Evolutionary conservation across 768 basidiomycete species (phyloP).

Genomic region (Podaxis pistillaris): DNA sequence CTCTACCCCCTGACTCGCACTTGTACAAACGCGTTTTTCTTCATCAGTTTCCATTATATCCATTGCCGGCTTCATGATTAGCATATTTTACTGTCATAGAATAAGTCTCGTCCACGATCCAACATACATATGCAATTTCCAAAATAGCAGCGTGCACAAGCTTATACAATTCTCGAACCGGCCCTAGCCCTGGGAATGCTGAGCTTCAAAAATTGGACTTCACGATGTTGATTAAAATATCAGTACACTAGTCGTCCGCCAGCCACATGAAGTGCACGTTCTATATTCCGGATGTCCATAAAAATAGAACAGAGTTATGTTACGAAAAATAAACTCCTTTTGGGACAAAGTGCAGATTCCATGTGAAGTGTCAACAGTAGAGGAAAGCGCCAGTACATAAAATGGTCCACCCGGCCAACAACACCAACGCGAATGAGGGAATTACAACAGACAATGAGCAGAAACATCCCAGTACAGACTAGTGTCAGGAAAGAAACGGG

Average conservation of each 20-base stretch:
- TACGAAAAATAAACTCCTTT: not conserved
- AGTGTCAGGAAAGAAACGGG: not conserved
- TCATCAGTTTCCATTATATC: not conserved
- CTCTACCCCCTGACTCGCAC: not conserved
- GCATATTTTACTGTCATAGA: conserved; percentile 1
- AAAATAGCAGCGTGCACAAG: not conserved
- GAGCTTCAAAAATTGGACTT: not conserved
- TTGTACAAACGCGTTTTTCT: not conserved
- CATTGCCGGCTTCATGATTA: not conserved
- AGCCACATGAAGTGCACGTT: too few species aligned
- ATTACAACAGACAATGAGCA: not conserved
- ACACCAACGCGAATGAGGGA: not conserved
- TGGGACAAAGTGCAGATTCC: not conserved
- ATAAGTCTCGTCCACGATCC: not conserved
- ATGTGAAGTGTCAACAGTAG: not conserved
- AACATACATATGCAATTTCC: not conserved
- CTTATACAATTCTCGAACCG: not conserved
- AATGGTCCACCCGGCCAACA: conserved; percentile 8
- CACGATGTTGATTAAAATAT: too few species aligned
- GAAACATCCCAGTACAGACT: not conserved
- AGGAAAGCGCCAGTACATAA: not conserved
- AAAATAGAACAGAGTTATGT: too few species aligned
- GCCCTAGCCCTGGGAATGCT: not conserved
- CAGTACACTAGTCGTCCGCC: too few species aligned
- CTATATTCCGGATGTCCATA: too few species aligned